These are phyloP conservation scores for Beauveria sp. DNA, from an alignment of 2,329 filamentous ascomycete species.

Conservation along the genomic window DNA sequence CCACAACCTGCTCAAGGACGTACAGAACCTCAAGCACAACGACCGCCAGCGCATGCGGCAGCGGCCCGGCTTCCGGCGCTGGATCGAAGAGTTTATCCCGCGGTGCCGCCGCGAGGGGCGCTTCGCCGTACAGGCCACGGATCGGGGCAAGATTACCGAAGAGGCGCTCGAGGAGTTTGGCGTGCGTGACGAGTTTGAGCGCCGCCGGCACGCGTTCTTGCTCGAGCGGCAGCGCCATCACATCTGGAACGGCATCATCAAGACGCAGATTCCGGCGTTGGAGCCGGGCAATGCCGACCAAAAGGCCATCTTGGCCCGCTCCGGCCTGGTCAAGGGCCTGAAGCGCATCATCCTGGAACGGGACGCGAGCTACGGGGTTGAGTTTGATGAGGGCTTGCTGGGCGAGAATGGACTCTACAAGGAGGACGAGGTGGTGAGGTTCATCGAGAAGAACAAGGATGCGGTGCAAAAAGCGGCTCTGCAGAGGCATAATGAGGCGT, in stretches of 20 bases:
- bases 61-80: slow-evolving; percentile 51
- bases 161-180: slow-evolving; percentile 48
- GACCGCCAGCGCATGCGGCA: slow-evolving; percentile 49
- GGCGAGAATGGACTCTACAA: slow-evolving; percentile 36
- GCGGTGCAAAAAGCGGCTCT: slow-evolving; percentile 29
- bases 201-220: slow-evolving; percentile 33
- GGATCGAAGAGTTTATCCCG: slow-evolving; percentile 58
- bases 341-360: slow-evolving; percentile 42
- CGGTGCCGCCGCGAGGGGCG: slow-evolving; percentile 33
- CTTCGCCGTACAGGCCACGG: slow-evolving; percentile 21
- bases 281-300: slow-evolving; percentile 18
- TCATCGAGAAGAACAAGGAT: slow-evolving; percentile 32
- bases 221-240: slow-evolving; percentile 31
- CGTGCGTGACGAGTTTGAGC: slow-evolving; percentile 35
- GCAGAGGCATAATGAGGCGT: slow-evolving; percentile 17
- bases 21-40: slow-evolving; percentile 38
- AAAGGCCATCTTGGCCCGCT: slow-evolving; percentile 23
- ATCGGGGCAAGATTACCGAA: slow-evolving; percentile 39
- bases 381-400: slow-evolving; percentile 20
- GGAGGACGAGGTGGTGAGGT: slow-evolving; percentile 32
- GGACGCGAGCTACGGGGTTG: slow-evolving; percentile 30
- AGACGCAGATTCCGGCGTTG: slow-evolving; percentile 24
- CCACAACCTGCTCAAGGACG: slow-evolving; percentile 18
- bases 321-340: slow-evolving; percentile 33
- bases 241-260: slow-evolving; percentile 40